Percentiles rank a stretch among this genome's conserved stretches.
These are phyloP conservation scores for Chytridiales sp. DNA, from an alignment of 371 early-diverging fungal species.

Conservation along the genomic window DNA sequence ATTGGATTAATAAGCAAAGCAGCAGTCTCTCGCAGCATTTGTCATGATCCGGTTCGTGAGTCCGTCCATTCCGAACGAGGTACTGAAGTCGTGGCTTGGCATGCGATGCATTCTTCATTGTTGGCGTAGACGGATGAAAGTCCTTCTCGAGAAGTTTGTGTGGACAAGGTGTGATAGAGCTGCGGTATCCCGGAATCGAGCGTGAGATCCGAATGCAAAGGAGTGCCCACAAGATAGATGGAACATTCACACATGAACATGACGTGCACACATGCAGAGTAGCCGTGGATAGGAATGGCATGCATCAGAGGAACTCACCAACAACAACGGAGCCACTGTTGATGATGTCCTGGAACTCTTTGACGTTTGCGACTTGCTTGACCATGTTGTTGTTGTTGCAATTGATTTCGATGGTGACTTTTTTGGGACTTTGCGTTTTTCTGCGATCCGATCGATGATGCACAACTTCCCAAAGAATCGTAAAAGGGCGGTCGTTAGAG, in stretches of 20 bases:
- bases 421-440: not conserved
- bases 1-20: not conserved
- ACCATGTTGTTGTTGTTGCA: conserved; percentile 21
- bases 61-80: too few relatives aligned
- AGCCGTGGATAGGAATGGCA: not conserved
- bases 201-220: not conserved
- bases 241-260: not conserved
- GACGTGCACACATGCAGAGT: not conserved
- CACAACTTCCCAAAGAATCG: too few relatives aligned
- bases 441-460: too few relatives aligned
- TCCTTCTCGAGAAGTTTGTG: not conserved
- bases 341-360: conserved; percentile 33
- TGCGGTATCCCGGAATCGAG: not conserved
- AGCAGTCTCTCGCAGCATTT: too few relatives aligned
- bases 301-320: conserved; percentile 17
- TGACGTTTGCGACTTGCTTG: conserved; percentile 18
- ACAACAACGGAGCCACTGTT: conserved; percentile 30
- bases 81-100: too few relatives aligned
- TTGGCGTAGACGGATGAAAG: not conserved
- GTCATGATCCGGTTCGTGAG: too few relatives aligned
- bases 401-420: not conserved
- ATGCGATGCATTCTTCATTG: too few relatives aligned
- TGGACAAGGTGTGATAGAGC: not conserved
- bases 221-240: not conserved
- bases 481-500: too few relatives aligned